These are phyloP conservation scores for Trametes versicolor DNA, from an alignment of 1,284 basidiomycete species.

Conservation along the genomic window DNA sequence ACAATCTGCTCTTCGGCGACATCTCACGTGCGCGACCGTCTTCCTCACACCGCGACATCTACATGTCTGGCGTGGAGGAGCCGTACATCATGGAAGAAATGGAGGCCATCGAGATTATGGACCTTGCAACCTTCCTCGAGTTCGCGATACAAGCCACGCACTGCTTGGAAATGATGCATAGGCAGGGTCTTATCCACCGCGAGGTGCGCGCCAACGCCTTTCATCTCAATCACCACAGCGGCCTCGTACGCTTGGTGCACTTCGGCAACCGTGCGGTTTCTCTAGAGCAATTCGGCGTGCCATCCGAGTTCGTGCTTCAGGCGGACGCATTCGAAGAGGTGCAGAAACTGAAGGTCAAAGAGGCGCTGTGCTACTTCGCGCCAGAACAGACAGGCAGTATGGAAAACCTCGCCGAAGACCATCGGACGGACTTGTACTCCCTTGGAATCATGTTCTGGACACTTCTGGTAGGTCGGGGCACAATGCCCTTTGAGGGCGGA, in stretches of 20 bases:
- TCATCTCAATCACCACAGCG: slow-evolving; percentile 73
- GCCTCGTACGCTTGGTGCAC: slow-evolving; percentile 73
- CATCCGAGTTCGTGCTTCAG: slow-evolving; percentile 69
- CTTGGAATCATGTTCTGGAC: slow-evolving; percentile 78
- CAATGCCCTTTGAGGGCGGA: slow-evolving; percentile 77
- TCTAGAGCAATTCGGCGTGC: slow-evolving; percentile 73
- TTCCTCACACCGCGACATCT: slow-evolving; percentile 57
- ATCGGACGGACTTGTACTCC: slow-evolving; percentile 76
- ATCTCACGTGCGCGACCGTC: slow-evolving; percentile 52
- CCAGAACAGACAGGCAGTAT: slow-evolving; percentile 79
- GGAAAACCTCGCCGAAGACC: slow-evolving; percentile 73
- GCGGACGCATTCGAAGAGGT: slow-evolving; percentile 63
- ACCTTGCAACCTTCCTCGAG: slow-evolving; percentile 79
- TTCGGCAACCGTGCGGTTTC: slow-evolving; percentile 82
- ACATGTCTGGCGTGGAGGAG: slow-evolving; percentile 60
- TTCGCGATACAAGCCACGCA: slow-evolving; percentile 79
- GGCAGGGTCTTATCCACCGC: slow-evolving; percentile 70
- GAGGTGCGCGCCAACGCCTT: slow-evolving; percentile 82
- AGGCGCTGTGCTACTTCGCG: slow-evolving; percentile 76
- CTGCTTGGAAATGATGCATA: slow-evolving; percentile 73
- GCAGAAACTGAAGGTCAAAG: slow-evolving; percentile 74
- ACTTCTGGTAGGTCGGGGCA: slow-evolving; percentile 70
- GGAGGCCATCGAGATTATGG: slow-evolving; percentile 75
- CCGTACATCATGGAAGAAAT: slow-evolving; percentile 58
- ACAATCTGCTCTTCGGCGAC: slow-evolving; percentile 72